Conservation (phyloP, 2,329 filamentous ascomycete species). For the Xylariaceae sp. region DNA sequence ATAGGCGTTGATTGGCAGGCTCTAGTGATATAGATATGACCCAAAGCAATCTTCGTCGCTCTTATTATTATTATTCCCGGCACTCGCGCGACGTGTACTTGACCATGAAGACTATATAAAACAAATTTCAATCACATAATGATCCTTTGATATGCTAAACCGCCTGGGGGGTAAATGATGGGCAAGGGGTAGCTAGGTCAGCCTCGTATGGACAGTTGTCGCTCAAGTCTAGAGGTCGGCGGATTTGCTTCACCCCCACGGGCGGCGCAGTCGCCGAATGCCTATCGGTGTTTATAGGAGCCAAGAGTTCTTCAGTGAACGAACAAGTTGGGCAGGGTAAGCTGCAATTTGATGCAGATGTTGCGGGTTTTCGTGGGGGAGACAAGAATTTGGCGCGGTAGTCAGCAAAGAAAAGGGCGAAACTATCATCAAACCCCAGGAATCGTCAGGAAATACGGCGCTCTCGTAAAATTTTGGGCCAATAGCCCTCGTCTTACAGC, state of each 20-base stretch:
- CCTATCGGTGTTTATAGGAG: conserved; percentile 13
- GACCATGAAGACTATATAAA: too few species aligned
- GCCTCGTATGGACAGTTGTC: background rate
- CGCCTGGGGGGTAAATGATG: background rate
- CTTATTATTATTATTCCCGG: background rate
- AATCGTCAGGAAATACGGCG: background rate
- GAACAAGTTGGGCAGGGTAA: conserved; percentile 12
- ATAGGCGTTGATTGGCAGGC: conserved; percentile 3
- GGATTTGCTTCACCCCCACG: conserved; percentile 12
- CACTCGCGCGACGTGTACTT: too few species aligned
- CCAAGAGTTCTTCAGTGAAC: conserved; percentile 1
- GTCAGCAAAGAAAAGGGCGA: conserved; percentile 1
- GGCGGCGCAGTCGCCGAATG: conserved; percentile 3
- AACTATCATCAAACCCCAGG: background rate
- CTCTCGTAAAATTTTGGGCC: conserved; percentile 4
- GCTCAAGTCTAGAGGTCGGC: background rate
- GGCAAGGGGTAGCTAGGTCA: background rate
- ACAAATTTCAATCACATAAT: too few species aligned
- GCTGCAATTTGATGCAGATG: conserved; percentile 17
- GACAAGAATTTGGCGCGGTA: conserved; percentile 21
- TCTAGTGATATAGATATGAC: background rate
- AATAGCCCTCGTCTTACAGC: conserved; percentile 6
- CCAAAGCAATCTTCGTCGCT: background rate
- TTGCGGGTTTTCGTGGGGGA: conserved; percentile 16
- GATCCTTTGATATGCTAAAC: background rate